phyloP scores from a whole-genome alignment of 768 basidiomycete genomes.

The Suillus paluster region DNA sequence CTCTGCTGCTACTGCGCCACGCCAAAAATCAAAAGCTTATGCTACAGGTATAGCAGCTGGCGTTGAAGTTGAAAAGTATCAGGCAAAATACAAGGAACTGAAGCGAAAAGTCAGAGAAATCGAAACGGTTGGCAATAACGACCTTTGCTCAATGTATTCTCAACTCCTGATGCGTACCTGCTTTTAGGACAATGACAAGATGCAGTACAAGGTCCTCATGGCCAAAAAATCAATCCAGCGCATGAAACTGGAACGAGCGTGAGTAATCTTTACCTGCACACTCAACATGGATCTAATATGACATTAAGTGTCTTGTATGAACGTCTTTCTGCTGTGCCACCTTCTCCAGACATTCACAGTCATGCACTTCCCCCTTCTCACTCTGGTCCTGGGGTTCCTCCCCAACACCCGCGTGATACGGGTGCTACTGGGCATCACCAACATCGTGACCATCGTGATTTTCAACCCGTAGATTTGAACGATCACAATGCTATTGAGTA shows the following conservation, averaged over 20 bases:
- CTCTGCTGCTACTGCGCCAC: conserved; percentile 37
- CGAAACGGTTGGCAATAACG: conserved; percentile 58
- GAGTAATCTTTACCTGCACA: conserved; percentile 39
- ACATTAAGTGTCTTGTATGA: conserved; percentile 73
- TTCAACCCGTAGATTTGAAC: conserved; percentile 45
- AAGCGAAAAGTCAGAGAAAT: conserved; percentile 89
- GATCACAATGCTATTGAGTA: conserved; percentile 58
- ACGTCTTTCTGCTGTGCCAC: conserved; percentile 65
- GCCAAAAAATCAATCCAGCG: conserved; percentile 84
- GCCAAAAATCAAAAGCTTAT: conserved; percentile 53
- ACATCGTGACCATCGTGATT: conserved; percentile 43
- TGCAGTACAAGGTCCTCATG: conserved; percentile 78
- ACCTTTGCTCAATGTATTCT: conserved; percentile 4
- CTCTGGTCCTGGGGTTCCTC: conserved; percentile 40
- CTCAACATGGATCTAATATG: conserved; percentile 27
- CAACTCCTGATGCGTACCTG: conserved; percentile 12
- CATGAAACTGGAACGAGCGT: conserved; percentile 90
- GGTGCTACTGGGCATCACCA: conserved; percentile 23
- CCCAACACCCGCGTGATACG: conserved; percentile 34
- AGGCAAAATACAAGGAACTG: conserved; percentile 85
- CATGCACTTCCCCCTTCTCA: conserved; percentile 41
- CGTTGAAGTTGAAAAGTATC: conserved; percentile 86
- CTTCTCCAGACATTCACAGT: conserved; percentile 55
- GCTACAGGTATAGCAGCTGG: conserved; percentile 72
- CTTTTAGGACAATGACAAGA: conserved; percentile 84